Conservation (phyloP, 108 stramenopile genomes). For the Cyclotella atomus region DNA sequence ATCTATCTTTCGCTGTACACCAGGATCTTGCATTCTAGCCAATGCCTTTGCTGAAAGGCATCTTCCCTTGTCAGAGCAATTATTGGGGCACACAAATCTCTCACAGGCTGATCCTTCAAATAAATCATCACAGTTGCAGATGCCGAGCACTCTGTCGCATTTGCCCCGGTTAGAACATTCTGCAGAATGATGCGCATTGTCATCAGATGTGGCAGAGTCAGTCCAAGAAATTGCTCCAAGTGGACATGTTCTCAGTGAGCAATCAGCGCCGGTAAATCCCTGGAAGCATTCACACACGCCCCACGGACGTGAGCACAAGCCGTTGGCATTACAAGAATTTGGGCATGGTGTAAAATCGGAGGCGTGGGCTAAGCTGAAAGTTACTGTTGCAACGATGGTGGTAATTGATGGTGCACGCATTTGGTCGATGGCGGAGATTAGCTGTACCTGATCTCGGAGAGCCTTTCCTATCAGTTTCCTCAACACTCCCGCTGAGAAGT, state of each 20-base stretch:
- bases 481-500: no score
- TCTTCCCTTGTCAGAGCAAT: slow-evolving; percentile 57
- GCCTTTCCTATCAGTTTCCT: no score
- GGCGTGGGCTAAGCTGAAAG: background rate
- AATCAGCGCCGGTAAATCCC: slow-evolving; percentile 54
- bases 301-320: slow-evolving; percentile 43
- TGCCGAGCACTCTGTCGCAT: slow-evolving; percentile 59
- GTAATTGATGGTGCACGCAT: no score
- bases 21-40: slow-evolving; percentile 61
- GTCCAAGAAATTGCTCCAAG: slow-evolving; percentile 47
- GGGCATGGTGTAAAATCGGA: slow-evolving; percentile 51
- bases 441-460: no score
- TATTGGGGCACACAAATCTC: slow-evolving; percentile 60
- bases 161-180: slow-evolving; percentile 73
- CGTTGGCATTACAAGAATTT: slow-evolving; percentile 50
- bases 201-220: slow-evolving; percentile 40
- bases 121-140: slow-evolving; percentile 55
- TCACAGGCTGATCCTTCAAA: slow-evolving; percentile 77
- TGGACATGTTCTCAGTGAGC: slow-evolving; percentile 56
- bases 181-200: slow-evolving; percentile 57
- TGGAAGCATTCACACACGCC: slow-evolving; percentile 52
- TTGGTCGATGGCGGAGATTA: no score
- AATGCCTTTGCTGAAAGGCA: slow-evolving; percentile 69
- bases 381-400: no score
- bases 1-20: slow-evolving; percentile 32